A percentile compares a stretch with the other conserved stretches of the same genome.
phyloP scores from a whole-genome alignment of 2,329 filamentous ascomycete genomes.

The Aschersonia sp. region DNA sequence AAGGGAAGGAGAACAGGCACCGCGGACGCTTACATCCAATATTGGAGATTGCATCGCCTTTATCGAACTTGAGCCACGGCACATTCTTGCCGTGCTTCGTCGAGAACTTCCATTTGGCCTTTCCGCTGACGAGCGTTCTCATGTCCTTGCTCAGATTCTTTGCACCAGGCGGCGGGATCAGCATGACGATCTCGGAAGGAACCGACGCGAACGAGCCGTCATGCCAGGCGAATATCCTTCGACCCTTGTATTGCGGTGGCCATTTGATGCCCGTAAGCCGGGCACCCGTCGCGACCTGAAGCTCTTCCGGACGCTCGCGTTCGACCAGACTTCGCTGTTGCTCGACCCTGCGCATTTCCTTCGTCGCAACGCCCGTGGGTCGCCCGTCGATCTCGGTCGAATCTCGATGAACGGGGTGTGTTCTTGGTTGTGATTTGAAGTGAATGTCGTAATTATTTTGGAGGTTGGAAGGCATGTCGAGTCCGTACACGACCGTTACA shows the following conservation, averaged over 20 bases:
- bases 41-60: conserved; percentile 53
- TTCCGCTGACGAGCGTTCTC: conserved; percentile 30
- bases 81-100: conserved; percentile 27
- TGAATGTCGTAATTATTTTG: conserved; percentile 40
- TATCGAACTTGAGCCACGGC: conserved; percentile 45
- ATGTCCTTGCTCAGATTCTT: conserved; percentile 29
- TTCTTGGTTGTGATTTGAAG: conserved; percentile 23
- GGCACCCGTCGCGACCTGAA: conserved; percentile 33
- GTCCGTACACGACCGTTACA: conserved; percentile 30
- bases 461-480: conserved; percentile 21
- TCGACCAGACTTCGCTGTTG: conserved; percentile 29
- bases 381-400: conserved; percentile 23
- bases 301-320: conserved; percentile 19
- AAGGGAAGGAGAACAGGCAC: neutral
- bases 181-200: conserved; percentile 30
- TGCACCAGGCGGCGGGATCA: conserved; percentile 28
- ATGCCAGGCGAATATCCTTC: conserved; percentile 42
- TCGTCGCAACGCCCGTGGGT: conserved; percentile 29
- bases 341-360: conserved; percentile 30
- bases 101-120: conserved; percentile 38
- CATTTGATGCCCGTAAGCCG: conserved; percentile 36
- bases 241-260: conserved; percentile 34
- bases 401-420: conserved; percentile 26
- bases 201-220: conserved; percentile 36
- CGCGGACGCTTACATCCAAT: conserved; percentile 34